Evolutionary conservation across 768 basidiomycete genomes (phyloP).

Genomic region (Suillus americanus): DNA sequence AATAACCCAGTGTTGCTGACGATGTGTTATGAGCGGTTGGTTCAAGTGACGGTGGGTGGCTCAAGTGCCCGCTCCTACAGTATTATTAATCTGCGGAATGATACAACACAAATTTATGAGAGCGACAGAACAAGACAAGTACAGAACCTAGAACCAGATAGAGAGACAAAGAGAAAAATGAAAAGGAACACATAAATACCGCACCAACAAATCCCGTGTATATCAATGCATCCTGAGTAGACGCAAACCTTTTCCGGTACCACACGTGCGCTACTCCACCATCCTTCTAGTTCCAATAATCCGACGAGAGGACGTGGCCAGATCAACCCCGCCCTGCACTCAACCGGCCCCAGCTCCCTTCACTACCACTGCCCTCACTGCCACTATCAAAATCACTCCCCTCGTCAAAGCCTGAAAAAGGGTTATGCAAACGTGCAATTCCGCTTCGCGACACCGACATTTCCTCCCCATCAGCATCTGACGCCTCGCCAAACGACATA

Average conservation of each 20-base stretch:
- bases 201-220: not conserved
- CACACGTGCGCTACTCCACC: not conserved
- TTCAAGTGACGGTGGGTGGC: too few relatives aligned
- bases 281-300: not conserved
- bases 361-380: not conserved
- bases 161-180: not conserved
- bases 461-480: not conserved
- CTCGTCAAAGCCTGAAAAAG: not conserved
- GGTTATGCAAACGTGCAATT: not conserved
- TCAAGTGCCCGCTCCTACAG: too few relatives aligned
- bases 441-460: not conserved
- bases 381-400: slow-evolving; percentile 3
- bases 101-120: not conserved
- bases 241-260: not conserved
- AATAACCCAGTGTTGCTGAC: too few relatives aligned
- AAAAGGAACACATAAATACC: not conserved
- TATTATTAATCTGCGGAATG: too few relatives aligned
- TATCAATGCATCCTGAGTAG: not conserved
- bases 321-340: not conserved
- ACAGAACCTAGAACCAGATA: not conserved
- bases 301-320: not conserved
- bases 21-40: too few relatives aligned
- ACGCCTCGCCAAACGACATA: not conserved
- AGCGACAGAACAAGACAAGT: not conserved
- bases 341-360: slow-evolving; percentile 2